Evolutionary conservation across 2,329 filamentous ascomycete species (phyloP).

Genomic region (Arachnopeziza araneosa): DNA sequence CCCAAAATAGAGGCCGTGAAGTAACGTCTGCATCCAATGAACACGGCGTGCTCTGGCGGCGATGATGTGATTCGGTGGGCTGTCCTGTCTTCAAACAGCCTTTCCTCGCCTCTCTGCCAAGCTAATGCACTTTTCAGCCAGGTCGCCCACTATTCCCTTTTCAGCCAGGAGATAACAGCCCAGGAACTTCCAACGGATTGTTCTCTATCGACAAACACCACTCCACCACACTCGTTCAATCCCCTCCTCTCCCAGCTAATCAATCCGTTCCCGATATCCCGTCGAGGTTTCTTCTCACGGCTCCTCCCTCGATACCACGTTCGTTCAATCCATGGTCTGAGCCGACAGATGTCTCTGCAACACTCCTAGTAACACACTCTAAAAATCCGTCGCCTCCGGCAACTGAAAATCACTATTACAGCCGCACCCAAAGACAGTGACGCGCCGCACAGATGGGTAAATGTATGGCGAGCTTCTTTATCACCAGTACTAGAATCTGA

Average conservation of each 20-base stretch:
- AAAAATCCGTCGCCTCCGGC: background rate
- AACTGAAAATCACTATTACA: background rate
- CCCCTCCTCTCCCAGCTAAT: background rate
- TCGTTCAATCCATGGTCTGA: background rate
- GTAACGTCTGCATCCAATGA: background rate
- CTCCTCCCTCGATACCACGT: background rate
- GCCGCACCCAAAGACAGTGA: background rate
- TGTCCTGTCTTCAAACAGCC: background rate
- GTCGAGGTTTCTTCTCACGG: background rate
- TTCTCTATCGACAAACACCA: background rate
- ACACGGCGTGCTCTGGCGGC: background rate
- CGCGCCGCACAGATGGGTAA: conserved; percentile 27
- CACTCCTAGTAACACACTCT: background rate
- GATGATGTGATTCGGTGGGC: background rate
- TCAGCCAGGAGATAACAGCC: background rate
- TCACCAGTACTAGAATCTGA: background rate
- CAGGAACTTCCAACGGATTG: background rate
- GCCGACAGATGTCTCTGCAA: conserved; percentile 3
- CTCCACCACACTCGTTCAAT: background rate
- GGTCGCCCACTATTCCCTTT: background rate
- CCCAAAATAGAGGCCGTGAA: background rate
- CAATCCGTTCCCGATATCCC: background rate
- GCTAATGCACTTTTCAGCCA: background rate
- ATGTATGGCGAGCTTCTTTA: conserved; percentile 22
- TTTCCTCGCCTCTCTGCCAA: background rate